Base-by-base conservation (phyloP, 225 moss, liverwort and hornwort species). In the Lunularia cruciata region DNA sequence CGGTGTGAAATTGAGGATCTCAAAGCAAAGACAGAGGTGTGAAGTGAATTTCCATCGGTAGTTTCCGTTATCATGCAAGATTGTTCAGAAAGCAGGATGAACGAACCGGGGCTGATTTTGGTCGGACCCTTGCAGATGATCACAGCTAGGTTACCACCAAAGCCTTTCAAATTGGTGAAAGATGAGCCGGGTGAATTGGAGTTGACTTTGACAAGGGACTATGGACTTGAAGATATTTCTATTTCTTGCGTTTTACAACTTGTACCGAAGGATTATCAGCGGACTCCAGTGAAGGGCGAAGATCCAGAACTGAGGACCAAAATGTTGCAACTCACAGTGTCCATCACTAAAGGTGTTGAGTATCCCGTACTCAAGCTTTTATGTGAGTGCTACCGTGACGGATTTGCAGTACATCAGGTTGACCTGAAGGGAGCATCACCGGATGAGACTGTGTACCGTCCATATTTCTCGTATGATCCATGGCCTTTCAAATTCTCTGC, bases 401-500 rank as follows among this genome's bases (percentile, higher is more conserved):
- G 82, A 16, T 83, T 83, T 57, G 72, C 64, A 0, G 68, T 83
- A 10, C 82, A 83, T 74, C 82, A 83, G 61, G 78, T 78, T 36
- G 82, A 83, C 51, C 35, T 78, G 28, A 55, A 68, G 63, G 16
- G 43, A 35, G 75, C 72, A 25, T 67, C 57, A 8, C 38, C 51
- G 38, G 72, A 75, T 15, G 60, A 77, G 39, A 65, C 75, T 8
- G 78, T 37, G 3, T 69, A 71, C 38, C 75, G 75, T n/a, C 82
- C 82, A 10, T 83, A 83, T 55, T 83, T 83, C 68, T 83, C 78
- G 78, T 82, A 75, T 73, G 81, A 28, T 8, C 16, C 57, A 46
- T 7, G 2, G 4, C 31, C 8, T 22, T 47, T 15, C 19, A 3
- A 43, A 0, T 6, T 43, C 3, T 43, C 16, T 1, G 1, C 16